Evolutionary conservation across 768 basidiomycete genomes (phyloP).

Genomic region (Psilocybe sp.): DNA sequence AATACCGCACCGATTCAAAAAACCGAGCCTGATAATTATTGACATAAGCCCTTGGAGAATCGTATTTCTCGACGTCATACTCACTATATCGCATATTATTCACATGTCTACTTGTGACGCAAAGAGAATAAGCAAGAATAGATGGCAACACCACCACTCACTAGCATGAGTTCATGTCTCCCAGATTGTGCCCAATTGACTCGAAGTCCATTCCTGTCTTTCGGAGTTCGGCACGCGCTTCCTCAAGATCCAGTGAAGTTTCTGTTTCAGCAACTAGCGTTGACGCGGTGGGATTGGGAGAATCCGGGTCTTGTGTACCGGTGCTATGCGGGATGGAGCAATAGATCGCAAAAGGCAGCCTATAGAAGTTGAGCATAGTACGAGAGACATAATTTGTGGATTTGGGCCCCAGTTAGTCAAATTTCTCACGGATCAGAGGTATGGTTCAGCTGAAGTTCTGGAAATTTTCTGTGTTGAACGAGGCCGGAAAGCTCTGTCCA

Average conservation of each 20-base stretch:
- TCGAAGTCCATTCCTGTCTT: conserved; percentile 54
- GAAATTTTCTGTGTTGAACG: too few relatives aligned
- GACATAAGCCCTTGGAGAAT: neutral
- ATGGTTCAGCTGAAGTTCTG: too few relatives aligned
- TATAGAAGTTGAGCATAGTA: conserved; percentile 19
- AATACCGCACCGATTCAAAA: conserved; percentile 58
- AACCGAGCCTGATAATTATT: conserved; percentile 51
- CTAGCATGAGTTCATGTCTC: conserved; percentile 78
- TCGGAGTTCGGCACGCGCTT: conserved; percentile 41
- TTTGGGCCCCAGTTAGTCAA: too few relatives aligned
- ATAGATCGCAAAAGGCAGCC: conserved; percentile 61
- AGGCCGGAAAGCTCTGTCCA: too few relatives aligned
- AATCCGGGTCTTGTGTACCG: conserved; percentile 59
- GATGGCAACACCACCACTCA: conserved; percentile 30
- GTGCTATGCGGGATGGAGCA: conserved; percentile 61
- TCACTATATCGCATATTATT: conserved; percentile 75
- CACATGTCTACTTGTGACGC: conserved; percentile 53
- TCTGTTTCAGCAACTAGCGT: conserved; percentile 10
- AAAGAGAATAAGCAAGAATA: neutral
- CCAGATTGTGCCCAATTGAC: conserved; percentile 81
- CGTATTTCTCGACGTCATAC: conserved; percentile 10
- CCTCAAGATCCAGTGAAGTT: conserved; percentile 25
- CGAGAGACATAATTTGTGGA: neutral
- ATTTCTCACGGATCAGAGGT: too few relatives aligned
- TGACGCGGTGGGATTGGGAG: conserved; percentile 43